These are phyloP conservation scores for Hemisphaericaspora nanyangensis DNA, from an alignment of 805 yeast species.

Conservation along the genomic window DNA sequence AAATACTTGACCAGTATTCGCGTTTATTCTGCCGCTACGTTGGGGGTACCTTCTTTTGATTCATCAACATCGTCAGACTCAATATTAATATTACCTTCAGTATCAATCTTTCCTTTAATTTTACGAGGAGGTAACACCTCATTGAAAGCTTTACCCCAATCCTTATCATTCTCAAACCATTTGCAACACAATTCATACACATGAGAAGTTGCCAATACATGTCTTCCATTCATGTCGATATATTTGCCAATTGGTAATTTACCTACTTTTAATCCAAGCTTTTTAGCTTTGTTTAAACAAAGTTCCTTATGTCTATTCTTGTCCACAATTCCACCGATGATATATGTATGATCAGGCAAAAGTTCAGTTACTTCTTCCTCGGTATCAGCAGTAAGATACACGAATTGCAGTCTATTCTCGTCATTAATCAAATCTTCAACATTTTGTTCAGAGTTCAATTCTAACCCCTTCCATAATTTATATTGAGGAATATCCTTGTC, in stretches of 20 bases:
- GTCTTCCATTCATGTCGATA: constrained; percentile 78
- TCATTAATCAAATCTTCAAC: constrained; percentile 22
- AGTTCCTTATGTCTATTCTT: constrained; percentile 82
- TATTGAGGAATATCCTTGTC: constrained; percentile 58
- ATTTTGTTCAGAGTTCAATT: constrained; percentile 38
- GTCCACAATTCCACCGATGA: constrained; percentile 95
- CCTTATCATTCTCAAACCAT: constrained; percentile 65
- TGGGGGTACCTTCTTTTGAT: neutral
- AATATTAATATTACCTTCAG: neutral
- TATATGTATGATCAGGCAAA: constrained; percentile 69
- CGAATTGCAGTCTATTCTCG: constrained; percentile 36
- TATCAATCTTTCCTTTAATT: constrained; percentile 22
- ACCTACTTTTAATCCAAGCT: constrained; percentile 66
- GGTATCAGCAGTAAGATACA: constrained; percentile 87
- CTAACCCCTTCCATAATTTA: constrained; percentile 63
- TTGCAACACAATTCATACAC: constrained; percentile 84
- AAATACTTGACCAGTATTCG: too few species aligned
- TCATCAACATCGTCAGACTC: neutral
- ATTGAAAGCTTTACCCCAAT: constrained; percentile 87
- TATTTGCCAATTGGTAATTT: constrained; percentile 84
- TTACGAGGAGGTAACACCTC: constrained; percentile 84
- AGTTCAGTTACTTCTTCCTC: constrained; percentile 61
- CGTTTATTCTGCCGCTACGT: too few species aligned
- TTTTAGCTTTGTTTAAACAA: constrained; percentile 77
- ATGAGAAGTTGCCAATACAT: constrained; percentile 89